A percentile compares a stretch with the other conserved stretches of the same genome.
Conservation (phyloP, 1,284 basidiomycete species). For the Marasmius sp. region DNA sequence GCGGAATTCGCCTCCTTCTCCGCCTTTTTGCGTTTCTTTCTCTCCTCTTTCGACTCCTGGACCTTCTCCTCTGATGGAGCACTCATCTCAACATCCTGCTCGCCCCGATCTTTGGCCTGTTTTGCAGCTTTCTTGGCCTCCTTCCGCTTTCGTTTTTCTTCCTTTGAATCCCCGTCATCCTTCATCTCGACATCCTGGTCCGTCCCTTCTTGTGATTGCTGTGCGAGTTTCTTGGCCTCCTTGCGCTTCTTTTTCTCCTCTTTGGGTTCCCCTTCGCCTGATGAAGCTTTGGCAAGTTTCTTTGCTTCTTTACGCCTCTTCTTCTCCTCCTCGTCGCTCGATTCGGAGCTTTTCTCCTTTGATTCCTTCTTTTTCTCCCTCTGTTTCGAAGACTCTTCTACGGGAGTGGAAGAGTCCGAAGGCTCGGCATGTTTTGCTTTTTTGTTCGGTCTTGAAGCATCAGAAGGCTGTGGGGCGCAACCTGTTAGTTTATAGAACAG, state of each 20-base stretch:
- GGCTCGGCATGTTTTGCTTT: conserved; percentile 20
- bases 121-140: conserved; percentile 14
- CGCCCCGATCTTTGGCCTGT: conserved; percentile 18
- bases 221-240: conserved; percentile 23
- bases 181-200: conserved; percentile 26
- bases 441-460: conserved; percentile 19
- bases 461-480: conserved; percentile 5
- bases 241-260: conserved; percentile 3
- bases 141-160: conserved; percentile 3
- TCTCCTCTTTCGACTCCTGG: conserved; percentile 7
- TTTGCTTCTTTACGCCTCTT: conserved; percentile 30
- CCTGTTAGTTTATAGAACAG: not conserved
- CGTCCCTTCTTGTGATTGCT: conserved; percentile 18
- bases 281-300: conserved; percentile 20
- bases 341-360: no score
- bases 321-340: conserved; percentile 11
- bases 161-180: not conserved
- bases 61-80: conserved; percentile 6
- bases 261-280: not conserved
- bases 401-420: conserved; percentile 6
- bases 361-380: conserved; percentile 4
- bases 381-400: conserved; percentile 8
- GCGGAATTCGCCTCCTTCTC: conserved; percentile 18
- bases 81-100: conserved; percentile 26
- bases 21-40: conserved; percentile 18